These are phyloP conservation scores for Ophiorrhiza pumila DNA, from an alignment of 257 asterid species.

Conservation along the genomic window DNA sequence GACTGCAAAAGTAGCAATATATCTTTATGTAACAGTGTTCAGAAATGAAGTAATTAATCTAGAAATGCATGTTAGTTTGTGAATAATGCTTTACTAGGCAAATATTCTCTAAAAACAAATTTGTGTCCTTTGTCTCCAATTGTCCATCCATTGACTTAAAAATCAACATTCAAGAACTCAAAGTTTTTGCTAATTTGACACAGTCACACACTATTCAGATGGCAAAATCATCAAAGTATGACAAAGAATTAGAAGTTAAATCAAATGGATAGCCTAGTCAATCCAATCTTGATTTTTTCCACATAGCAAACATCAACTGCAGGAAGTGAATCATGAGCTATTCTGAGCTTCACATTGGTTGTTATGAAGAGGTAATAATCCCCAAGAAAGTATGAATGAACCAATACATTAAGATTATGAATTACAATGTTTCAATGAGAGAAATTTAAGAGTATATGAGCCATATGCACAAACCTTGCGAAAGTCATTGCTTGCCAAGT, in stretches of 20 bases:
- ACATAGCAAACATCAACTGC: background rate
- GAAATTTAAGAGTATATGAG: background rate
- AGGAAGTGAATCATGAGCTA: no score
- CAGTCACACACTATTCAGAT: background rate
- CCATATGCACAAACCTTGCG: slow-evolving; percentile 22
- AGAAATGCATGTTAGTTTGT: background rate
- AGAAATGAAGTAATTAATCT: background rate
- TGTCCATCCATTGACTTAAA: background rate
- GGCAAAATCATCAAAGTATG: background rate
- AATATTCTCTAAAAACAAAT: no score
- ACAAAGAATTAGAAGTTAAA: background rate
- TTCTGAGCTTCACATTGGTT: no score
- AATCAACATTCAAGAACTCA: background rate
- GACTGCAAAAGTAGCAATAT: background rate
- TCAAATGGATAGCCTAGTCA: background rate
- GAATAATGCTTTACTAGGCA: background rate
- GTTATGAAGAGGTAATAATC: no score
- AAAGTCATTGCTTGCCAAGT: slow-evolving; percentile 21
- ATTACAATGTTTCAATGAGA: no score
- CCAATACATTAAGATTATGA: no score
- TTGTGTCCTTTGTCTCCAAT: background rate
- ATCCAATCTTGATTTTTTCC: background rate
- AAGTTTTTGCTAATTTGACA: no score
- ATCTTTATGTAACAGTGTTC: background rate
- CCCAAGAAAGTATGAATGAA: no score